Evolutionary conservation across 495 filamentous ascomycete species (phyloP).

Genomic region (Aspergillus affinis): DNA sequence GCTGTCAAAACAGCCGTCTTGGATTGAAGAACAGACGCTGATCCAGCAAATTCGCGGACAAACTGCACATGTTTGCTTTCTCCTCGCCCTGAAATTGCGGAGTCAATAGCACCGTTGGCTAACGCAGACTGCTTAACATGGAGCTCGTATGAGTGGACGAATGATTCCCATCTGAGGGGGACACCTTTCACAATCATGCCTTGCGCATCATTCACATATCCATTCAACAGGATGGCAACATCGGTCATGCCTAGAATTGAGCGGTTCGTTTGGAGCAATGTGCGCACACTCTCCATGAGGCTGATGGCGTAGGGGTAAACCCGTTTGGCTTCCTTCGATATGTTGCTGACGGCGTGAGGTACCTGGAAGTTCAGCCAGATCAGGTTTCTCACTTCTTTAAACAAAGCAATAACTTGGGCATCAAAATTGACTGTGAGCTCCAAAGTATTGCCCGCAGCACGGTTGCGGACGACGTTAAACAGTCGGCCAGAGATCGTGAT

Average conservation of each 20-base stretch:
- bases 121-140: constrained; percentile 73
- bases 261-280: constrained; percentile 80
- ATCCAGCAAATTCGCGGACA: constrained; percentile 84
- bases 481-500: constrained; percentile 88
- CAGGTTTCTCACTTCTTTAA: constrained; percentile 98
- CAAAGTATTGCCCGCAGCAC: constrained; percentile 78
- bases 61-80: constrained; percentile 96
- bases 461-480: constrained; percentile 84
- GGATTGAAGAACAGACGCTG: constrained; percentile 78
- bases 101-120: constrained; percentile 58
- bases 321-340: constrained; percentile 93
- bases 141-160: constrained; percentile 93
- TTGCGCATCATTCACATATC: constrained; percentile 87
- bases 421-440: constrained; percentile 96
- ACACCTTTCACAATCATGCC: constrained; percentile 79
- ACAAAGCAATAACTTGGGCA: constrained; percentile 90
- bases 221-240: constrained; percentile 80
- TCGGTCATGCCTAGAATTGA: constrained; percentile 80
- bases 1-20: constrained; percentile 76
- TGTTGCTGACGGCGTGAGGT: constrained; percentile 88
- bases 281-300: constrained; percentile 95
- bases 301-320: constrained; percentile 98
- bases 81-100: constrained; percentile 53
- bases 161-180: constrained; percentile 91
- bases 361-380: constrained; percentile 91